Conservation (phyloP, 176 grass and related monocot genomes). For the Carex cristatella region DNA sequence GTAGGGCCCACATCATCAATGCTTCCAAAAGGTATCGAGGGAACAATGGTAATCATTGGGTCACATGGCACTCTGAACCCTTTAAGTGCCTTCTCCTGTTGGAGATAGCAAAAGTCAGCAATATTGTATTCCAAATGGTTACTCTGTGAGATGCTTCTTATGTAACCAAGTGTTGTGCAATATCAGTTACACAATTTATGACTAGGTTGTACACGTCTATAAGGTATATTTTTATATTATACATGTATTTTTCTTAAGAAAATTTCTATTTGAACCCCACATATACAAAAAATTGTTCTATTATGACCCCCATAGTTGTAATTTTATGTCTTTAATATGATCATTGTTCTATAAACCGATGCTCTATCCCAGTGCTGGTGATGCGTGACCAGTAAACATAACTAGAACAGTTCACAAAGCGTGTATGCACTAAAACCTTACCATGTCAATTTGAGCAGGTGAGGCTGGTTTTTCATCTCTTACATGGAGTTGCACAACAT, state of each 20-base stretch:
- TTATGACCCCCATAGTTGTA: too few relatives aligned
- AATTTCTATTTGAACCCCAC: too few relatives aligned
- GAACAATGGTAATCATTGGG: constrained; percentile 26
- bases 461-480: constrained; percentile 51
- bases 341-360: neutral
- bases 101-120: constrained; percentile 7
- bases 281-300: too few relatives aligned
- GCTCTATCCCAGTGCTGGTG: neutral
- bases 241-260: too few relatives aligned
- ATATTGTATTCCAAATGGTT: neutral
- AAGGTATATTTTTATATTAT: too few relatives aligned
- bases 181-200: neutral
- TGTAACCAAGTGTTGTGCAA: neutral
- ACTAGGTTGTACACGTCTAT: neutral
- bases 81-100: constrained; percentile 90
- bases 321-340: too few relatives aligned
- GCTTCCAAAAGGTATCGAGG: constrained; percentile 20
- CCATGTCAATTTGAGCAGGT: constrained; percentile 78
- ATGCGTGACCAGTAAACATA: neutral
- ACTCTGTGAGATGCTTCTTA: neutral
- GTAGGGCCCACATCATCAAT: constrained; percentile 30
- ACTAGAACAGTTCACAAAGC: neutral
- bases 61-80: constrained; percentile 46
- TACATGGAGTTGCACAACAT: constrained; percentile 75
- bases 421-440: constrained; percentile 18